Evolutionary conservation across 106 monocot genomes (phyloP), one percentile per base, ranked within the genome.

Genomic region (Acorus gramineus): DNA sequence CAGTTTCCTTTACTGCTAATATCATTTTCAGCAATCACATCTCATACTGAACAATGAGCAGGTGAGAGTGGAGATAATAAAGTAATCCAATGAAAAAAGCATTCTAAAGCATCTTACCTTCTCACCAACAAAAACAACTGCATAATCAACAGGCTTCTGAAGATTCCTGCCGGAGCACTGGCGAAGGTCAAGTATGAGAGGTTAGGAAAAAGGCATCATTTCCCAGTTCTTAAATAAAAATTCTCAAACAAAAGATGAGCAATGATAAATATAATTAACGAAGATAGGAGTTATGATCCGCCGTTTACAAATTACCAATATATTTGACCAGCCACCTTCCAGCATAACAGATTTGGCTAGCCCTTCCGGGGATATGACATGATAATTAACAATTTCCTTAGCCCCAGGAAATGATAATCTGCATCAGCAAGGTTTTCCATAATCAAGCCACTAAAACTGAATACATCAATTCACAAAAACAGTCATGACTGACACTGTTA

Each of bases 261-360:
- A 14, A 50, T 52, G 66, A 10, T 49, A 45, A 62, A 64, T 63
- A 63, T 56, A 28, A 28, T 28, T 28, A 47, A 53, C 28, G 42
- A 60, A 47, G 44, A 10, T 63, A 9, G 47, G 7, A 61, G 13
- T 13, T 9, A 12, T 47, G 44, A 60, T 49, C 11, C 53, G n/a
- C 57, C 59, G 14, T 14, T 55, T 56, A 7, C 7, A 51, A 62
- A 57, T 77, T 78, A 95, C 95, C 86, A 95, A 55, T 14, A 85
- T 49, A 50, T 82, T 82, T 66, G 90, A 87, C 95, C 95, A 95
- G 55, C 95, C 87, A 52, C 90, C 95, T 72, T 95, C 85, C 45
- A 78, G 74, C 8, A 95, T 59, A 80, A 95, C 82, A 65, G 76
- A 82, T 55, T 79, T 78, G 52, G 79, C 82, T 70, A 95, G 77